Base-by-base conservation (phyloP, 257 asterid species). In the Solanum sitiens region DNA sequence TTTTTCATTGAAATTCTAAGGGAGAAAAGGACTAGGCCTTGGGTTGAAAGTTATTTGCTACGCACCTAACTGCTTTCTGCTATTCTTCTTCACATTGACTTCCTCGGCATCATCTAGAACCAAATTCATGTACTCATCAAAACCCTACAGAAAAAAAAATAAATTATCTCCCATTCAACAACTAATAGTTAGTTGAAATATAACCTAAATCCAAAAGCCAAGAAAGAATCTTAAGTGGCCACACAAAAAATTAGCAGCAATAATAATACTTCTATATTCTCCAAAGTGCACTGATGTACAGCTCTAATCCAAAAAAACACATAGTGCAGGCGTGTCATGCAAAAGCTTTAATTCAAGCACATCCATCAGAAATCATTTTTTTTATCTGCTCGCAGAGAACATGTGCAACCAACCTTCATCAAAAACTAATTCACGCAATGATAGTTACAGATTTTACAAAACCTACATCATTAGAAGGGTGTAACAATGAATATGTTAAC, bases 71-170 rank as follows among this genome's bases (percentile, higher is more conserved):
- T 47, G 85, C 85, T 82, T 82, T 82, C 70, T 82, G 70, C 70
- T 82, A 30, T 82, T 82, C 85, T 82, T 82, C 85, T 82, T 82
- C 70, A 82, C 45, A 32, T 30, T 82, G 32, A 82, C 85, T 82
- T 82, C 85, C 70, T 82, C 85, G 5, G 70, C 85, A 82, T 82
- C 85, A 30, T 82, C 85, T 18, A 82, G 45, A 82, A 82, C 85
- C 85, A 82, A 50, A 18, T 82, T 50, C 85, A 82, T 82, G 85
- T 82, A 82, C 85, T 82, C 85, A 82, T 82, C 85, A 50, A 82
- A 82, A 32, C 70, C 85, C 70, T 80, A 80, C 12, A 80, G 16
- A 18, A 45, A 80, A 27, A 7, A 18, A 47, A 79, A 80, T 9
- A 30, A 47, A 47, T 30, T 27, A 47, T 16, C 40, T 45, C 67